Evolutionary conservation across 179 eudicot species (phyloP).

Genomic region (Beta lomatogona): DNA sequence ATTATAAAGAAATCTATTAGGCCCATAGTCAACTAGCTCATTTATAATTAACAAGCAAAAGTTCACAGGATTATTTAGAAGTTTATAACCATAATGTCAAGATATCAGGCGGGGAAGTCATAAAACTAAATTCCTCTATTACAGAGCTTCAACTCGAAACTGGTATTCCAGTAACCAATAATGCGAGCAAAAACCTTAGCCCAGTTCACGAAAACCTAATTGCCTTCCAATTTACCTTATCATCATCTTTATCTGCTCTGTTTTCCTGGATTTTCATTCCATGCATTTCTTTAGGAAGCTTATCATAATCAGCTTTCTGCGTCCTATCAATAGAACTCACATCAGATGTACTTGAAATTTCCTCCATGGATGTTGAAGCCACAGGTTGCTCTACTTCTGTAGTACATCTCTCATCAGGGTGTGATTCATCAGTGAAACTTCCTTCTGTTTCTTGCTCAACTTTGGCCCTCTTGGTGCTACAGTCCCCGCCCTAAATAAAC

Average conservation of each 20-base stretch:
- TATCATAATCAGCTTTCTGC: constrained; percentile 47
- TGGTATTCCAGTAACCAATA: constrained; percentile 13
- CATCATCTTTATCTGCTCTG: constrained; percentile 44
- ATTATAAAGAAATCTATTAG: neutral
- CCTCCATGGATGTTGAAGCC: constrained; percentile 43
- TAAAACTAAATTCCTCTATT: neutral
- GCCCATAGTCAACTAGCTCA: neutral
- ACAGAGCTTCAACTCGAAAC: neutral
- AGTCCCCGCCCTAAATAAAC: constrained; percentile 61
- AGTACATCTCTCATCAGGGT: constrained; percentile 37
- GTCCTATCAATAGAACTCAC: constrained; percentile 30
- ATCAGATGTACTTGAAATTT: constrained; percentile 50
- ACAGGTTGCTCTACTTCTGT: constrained; percentile 34
- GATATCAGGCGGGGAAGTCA: neutral
- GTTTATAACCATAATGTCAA: neutral
- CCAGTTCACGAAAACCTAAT: constrained; percentile 17
- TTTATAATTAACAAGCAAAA: neutral
- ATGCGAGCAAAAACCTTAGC: constrained; percentile 11
- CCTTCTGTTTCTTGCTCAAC: constrained; percentile 53
- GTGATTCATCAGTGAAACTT: constrained; percentile 32
- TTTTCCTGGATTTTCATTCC: constrained; percentile 69
- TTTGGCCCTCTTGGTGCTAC: constrained; percentile 58
- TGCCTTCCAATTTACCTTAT: constrained; percentile 40
- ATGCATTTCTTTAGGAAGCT: constrained; percentile 69
- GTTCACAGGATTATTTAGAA: neutral